These are phyloP conservation scores for Penicillium salamii DNA, from an alignment of 495 filamentous ascomycete genomes.

Conservation along the genomic window DNA sequence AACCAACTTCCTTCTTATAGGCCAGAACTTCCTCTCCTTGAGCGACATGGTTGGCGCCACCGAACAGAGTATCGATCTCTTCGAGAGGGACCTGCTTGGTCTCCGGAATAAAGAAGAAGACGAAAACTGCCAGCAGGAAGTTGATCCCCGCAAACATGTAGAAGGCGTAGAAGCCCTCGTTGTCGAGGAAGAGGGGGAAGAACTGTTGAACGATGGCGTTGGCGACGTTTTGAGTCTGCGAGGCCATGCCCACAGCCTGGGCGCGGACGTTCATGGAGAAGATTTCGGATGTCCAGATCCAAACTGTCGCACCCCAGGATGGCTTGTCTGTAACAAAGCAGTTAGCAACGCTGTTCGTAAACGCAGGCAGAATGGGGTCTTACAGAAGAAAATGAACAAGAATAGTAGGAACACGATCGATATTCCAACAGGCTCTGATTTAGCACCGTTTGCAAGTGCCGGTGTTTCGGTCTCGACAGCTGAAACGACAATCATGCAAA, in stretches of 20 bases:
- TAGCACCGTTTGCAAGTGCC: constrained; percentile 38
- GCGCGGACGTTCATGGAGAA: constrained; percentile 67
- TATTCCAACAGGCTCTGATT: constrained; percentile 57
- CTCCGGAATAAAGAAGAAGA: constrained; percentile 73
- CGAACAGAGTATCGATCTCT: constrained; percentile 62
- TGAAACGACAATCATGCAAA: constrained; percentile 65
- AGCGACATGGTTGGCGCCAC: constrained; percentile 55
- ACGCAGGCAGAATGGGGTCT: constrained; percentile 10
- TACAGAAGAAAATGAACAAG: constrained; percentile 65
- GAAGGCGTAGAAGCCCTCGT: constrained; percentile 53
- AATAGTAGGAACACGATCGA: constrained; percentile 61
- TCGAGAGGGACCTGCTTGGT: constrained; percentile 67
- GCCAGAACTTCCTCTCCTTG: constrained; percentile 45
- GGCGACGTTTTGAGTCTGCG: constrained; percentile 64
- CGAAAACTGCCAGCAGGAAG: constrained; percentile 61
- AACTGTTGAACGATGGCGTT: constrained; percentile 64
- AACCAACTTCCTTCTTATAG: constrained; percentile 24
- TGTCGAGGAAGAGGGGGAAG: constrained; percentile 62
- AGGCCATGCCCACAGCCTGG: constrained; percentile 66
- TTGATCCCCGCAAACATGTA: constrained; percentile 55
- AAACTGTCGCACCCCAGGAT: constrained; percentile 63
- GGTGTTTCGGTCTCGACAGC: constrained; percentile 63
- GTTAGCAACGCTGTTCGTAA: constrained; percentile 11
- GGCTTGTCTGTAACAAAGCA: constrained; percentile 49
- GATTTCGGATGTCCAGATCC: constrained; percentile 66